Evolutionary conservation across 768 basidiomycete species (phyloP).

Genomic region (Pisolithus sp.): DNA sequence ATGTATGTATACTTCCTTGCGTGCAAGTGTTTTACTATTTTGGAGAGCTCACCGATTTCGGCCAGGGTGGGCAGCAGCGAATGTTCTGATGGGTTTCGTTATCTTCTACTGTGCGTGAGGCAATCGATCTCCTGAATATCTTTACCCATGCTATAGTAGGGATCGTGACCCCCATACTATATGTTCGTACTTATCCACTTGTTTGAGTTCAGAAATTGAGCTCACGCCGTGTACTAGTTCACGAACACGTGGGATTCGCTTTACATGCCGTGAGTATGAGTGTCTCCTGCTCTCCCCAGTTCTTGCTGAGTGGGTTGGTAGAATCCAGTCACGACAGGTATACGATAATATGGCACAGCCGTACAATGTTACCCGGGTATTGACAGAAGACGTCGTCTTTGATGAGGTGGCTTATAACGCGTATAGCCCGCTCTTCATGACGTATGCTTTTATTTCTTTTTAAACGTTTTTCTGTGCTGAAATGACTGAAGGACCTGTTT

Average conservation of each 20-base stretch:
- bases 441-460: constrained; percentile 22
- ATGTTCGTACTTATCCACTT: constrained; percentile 43
- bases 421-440: constrained; percentile 58
- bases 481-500: constrained; percentile 14
- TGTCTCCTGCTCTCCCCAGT: neutral
- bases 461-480: constrained; percentile 6
- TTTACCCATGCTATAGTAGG: constrained; percentile 9
- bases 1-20: constrained; percentile 29
- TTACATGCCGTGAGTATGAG: constrained; percentile 47
- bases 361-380: constrained; percentile 57
- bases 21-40: neutral
- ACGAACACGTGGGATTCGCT: constrained; percentile 56
- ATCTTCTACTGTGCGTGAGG: constrained; percentile 57
- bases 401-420: constrained; percentile 45
- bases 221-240: constrained; percentile 31
- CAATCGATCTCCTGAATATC: neutral
- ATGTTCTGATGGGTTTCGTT: constrained; percentile 58
- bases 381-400: constrained; percentile 47
- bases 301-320: constrained; percentile 7
- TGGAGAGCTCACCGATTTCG: neutral
- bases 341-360: constrained; percentile 52
- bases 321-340: constrained; percentile 55
- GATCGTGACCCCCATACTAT: constrained; percentile 30
- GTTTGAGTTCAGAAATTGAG: constrained; percentile 11
- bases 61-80: constrained; percentile 70